Evolutionary conservation across 345 rosid species (phyloP).

Genomic region (Limnanthes douglasii): DNA sequence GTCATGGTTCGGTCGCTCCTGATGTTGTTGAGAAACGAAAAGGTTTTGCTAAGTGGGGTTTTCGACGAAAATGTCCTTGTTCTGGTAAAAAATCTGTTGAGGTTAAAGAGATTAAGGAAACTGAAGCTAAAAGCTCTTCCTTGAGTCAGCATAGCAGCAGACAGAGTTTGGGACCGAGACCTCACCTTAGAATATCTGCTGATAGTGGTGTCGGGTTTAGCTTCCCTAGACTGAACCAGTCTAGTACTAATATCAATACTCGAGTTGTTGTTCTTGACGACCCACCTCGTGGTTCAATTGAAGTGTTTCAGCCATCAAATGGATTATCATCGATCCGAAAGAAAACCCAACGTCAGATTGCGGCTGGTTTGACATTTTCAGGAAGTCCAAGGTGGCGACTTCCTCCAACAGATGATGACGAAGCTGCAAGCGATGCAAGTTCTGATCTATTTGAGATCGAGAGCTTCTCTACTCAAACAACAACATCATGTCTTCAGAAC

Average conservation of each 20-base stretch:
- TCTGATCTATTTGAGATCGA: conserved; percentile 94
- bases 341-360: conserved; percentile 3
- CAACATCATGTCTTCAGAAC: conserved; percentile 14
- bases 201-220: conserved; percentile 6
- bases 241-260: not conserved
- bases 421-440: conserved; percentile 72
- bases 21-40: too few relatives aligned
- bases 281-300: conserved; percentile 9
- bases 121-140: conserved; percentile 13
- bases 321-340: conserved; percentile 5
- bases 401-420: conserved; percentile 24
- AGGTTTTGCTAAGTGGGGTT: conserved; percentile 55
- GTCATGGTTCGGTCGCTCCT: conserved; percentile 8
- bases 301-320: too few relatives aligned
- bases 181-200: too few relatives aligned
- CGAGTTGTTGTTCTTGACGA: conserved; percentile 12
- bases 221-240: not conserved
- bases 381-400: conserved; percentile 12
- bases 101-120: conserved; percentile 29
- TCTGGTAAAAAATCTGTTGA: conserved; percentile 60
- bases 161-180: too few relatives aligned
- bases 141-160: conserved; percentile 2
- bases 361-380: conserved; percentile 3
- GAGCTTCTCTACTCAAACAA: conserved; percentile 69
- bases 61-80: conserved; percentile 54